Conservation (phyloP, 306 rosid species). For the Sindora glabra region DNA sequence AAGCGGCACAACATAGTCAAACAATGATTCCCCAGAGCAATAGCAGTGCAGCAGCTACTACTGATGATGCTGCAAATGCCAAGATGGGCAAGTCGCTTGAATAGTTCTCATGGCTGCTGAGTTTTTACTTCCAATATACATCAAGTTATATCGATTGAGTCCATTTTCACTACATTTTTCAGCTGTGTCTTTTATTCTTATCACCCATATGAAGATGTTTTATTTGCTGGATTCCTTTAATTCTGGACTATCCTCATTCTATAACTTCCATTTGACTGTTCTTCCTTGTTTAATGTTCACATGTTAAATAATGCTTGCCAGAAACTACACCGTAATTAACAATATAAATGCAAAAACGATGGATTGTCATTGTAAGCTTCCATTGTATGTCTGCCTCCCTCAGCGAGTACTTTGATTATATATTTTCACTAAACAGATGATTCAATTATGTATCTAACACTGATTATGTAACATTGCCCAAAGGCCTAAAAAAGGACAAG, state of each 20-base stretch:
- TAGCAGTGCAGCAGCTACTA: slow-evolving; percentile 26
- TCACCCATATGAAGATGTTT: background rate
- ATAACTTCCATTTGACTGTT: slow-evolving; percentile 2
- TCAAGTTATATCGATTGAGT: background rate
- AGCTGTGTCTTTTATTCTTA: background rate
- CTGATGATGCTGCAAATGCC: slow-evolving; percentile 32
- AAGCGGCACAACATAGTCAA: slow-evolving; percentile 39
- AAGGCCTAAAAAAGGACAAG: too few relatives aligned
- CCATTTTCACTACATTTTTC: background rate
- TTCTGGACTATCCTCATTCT: background rate
- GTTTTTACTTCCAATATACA: background rate
- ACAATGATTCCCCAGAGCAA: slow-evolving; percentile 31
- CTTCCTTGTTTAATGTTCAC: slow-evolving; percentile 13
- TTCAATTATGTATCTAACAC: background rate
- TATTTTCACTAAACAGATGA: background rate
- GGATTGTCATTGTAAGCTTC: slow-evolving; percentile 10
- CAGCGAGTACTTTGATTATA: background rate
- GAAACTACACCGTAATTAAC: slow-evolving; percentile 10
- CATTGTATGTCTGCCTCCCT: slow-evolving; percentile 16
- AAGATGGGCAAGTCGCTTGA: slow-evolving; percentile 21
- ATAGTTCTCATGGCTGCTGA: background rate
- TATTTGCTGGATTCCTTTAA: background rate
- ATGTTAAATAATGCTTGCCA: slow-evolving; percentile 14
- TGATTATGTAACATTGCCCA: too few relatives aligned
- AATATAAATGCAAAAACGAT: slow-evolving; percentile 11